Base-by-base conservation (phyloP, 1,284 basidiomycete species). In the Moniliophthora roreri region DNA sequence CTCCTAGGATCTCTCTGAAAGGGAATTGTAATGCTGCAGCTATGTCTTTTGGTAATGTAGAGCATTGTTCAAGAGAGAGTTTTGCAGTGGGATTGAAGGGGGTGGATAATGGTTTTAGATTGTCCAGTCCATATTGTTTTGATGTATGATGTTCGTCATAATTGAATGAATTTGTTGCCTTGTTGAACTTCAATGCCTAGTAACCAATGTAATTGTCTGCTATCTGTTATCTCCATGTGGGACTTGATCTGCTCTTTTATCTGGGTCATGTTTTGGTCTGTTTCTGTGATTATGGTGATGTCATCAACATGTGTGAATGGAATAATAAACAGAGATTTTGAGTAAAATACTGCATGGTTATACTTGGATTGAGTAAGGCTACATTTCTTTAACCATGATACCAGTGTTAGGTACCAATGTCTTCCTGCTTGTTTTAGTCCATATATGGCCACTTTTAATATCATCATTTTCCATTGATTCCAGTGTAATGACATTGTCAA, bases 1-100 rank as follows among this genome's bases (percentile, higher is more conserved):
- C 48, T 4, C 46, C 34, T 21, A 36, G 8, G 3, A 32, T 40
- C 48, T 52, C 50, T 16, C 32, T 18, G 18, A 49, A 53, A 6
- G 26, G 23, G 4, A 41, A 18, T 23, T 46, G 28, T 45, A 34
- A 21, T n/a, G 35, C 13, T 20, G 16, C n/a, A 7, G 52, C 7
- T 8, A 44, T 24, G 9, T 24, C 11, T 16, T n/a, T 35, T 13
- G 39, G 8, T 15, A 39, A 39, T 16, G 3, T 26, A 45, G 38
- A 34, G 35, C 26, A 21, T 52, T 32, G n/a, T 9, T 13, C 5
- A 8, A 20, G 16, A 34, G 23, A 35, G 52, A 39, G n/a, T n/a
- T 52, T 38, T 11, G 49, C 20, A 11, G 47, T 39, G 11, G 47
- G 35, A 24, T 23, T 20, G 15, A 46, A 18, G 2, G 48, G 40